phyloP scores from a whole-genome alignment of 1,284 basidiomycete species.

The Cryptococcus sp. region DNA sequence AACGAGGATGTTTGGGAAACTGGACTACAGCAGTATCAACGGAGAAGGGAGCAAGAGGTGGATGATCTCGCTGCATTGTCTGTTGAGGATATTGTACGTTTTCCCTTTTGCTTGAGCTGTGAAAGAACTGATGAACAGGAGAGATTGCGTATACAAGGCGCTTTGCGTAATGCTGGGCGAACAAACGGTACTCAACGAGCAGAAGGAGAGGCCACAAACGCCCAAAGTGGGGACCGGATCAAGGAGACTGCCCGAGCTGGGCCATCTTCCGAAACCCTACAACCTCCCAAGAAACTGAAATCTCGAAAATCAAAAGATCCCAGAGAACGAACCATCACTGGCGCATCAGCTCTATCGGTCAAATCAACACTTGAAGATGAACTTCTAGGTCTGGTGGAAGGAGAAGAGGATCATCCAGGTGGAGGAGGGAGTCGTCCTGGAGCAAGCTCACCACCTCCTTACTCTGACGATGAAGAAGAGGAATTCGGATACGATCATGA shows the following conservation, averaged over 20 bases:
- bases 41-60: conserved; percentile 34
- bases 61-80: conserved; percentile 11
- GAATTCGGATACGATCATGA: conserved; percentile 3
- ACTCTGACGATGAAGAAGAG: conserved; percentile 15
- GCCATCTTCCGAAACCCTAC: too few species aligned
- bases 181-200: too few species aligned
- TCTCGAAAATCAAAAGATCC: too few species aligned
- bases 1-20: conserved; percentile 42
- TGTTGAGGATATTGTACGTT: neutral
- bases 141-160: too few species aligned
- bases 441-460: neutral
- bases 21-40: conserved; percentile 33
- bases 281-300: too few species aligned
- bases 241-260: too few species aligned
- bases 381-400: conserved; percentile 38
- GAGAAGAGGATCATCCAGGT: conserved; percentile 14
- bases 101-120: too few species aligned
- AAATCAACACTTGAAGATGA: conserved; percentile 36
- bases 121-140: too few species aligned
- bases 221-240: too few species aligned
- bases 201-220: conserved; percentile 28
- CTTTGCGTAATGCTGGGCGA: too few species aligned
- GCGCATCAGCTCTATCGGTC: conserved; percentile 3
- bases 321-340: conserved; percentile 6
- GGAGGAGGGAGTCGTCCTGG: conserved; percentile 1